phyloP scores from a whole-genome alignment of 345 rosid species.

The Eucalyptus cloeziana region DNA sequence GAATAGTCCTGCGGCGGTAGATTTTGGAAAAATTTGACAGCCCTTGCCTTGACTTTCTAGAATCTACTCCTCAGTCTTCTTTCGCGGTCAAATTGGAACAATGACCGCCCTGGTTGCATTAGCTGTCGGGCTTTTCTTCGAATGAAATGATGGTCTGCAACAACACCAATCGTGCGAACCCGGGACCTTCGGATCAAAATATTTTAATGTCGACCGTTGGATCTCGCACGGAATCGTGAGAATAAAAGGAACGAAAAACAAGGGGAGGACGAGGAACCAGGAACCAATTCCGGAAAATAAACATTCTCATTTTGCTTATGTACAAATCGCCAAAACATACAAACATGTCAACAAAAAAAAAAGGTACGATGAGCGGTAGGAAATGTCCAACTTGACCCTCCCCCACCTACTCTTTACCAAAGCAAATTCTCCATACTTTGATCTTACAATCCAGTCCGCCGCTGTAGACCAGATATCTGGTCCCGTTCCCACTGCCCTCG shows the following conservation, averaged over 20 bases:
- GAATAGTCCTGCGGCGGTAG: background rate
- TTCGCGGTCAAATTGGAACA: background rate
- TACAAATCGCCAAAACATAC: background rate
- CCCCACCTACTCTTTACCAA: background rate
- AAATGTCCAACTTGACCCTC: background rate
- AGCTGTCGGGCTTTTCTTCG: background rate
- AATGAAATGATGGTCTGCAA: background rate
- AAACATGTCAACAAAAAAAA: background rate
- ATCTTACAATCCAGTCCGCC: constrained; percentile 61
- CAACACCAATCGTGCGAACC: background rate
- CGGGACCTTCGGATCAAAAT: background rate
- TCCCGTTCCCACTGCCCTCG: background rate
- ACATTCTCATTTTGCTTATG: background rate
- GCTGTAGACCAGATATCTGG: constrained; percentile 36
- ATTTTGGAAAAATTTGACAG: background rate
- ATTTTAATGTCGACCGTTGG: background rate
- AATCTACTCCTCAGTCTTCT: background rate
- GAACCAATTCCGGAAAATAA: background rate
- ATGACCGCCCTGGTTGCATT: background rate
- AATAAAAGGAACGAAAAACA: too few species aligned
- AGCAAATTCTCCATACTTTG: constrained; percentile 28
- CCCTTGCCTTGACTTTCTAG: background rate
- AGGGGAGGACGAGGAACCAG: background rate
- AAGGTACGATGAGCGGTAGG: background rate
- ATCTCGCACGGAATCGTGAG: background rate